phyloP scores from a whole-genome alignment of 352 stramenopile genomes.

The Peronospora farinosa region DNA sequence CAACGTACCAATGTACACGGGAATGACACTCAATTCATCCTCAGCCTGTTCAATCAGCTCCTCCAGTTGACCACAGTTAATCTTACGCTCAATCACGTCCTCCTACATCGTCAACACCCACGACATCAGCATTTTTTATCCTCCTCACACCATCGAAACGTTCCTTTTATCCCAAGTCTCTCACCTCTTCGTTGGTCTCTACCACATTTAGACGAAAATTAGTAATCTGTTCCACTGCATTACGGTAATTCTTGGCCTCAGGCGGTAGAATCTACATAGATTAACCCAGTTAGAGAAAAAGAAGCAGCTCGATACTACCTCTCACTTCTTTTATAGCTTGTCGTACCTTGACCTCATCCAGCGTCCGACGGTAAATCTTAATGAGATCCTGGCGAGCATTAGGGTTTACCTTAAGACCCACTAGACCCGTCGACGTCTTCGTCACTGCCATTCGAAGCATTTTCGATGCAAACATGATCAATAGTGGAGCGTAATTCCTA shows the following conservation, averaged over 20 bases:
- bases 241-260: constrained; percentile 66
- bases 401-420: constrained; percentile 78
- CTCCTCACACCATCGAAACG: constrained; percentile 5
- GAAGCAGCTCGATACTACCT: not conserved
- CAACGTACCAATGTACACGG: constrained; percentile 72
- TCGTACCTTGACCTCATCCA: constrained; percentile 71
- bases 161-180: constrained; percentile 4
- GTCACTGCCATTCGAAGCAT: constrained; percentile 80
- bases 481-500: constrained; percentile 11
- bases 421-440: constrained; percentile 84
- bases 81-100: constrained; percentile 71
- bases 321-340: not conserved
- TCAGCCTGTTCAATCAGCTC: constrained; percentile 85
- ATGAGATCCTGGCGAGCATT: constrained; percentile 82
- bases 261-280: constrained; percentile 49
- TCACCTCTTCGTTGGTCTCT: constrained; percentile 63
- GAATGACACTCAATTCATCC: constrained; percentile 80
- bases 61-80: constrained; percentile 85
- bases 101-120: constrained; percentile 35
- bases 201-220: constrained; percentile 79
- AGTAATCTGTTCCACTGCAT: constrained; percentile 79
- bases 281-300: constrained; percentile 5
- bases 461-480: constrained; percentile 74
- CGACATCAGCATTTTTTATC: not conserved
- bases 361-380: constrained; percentile 75